Evolutionary conservation across 768 basidiomycete species (phyloP).

Genomic region (Phallus indusiatus): DNA sequence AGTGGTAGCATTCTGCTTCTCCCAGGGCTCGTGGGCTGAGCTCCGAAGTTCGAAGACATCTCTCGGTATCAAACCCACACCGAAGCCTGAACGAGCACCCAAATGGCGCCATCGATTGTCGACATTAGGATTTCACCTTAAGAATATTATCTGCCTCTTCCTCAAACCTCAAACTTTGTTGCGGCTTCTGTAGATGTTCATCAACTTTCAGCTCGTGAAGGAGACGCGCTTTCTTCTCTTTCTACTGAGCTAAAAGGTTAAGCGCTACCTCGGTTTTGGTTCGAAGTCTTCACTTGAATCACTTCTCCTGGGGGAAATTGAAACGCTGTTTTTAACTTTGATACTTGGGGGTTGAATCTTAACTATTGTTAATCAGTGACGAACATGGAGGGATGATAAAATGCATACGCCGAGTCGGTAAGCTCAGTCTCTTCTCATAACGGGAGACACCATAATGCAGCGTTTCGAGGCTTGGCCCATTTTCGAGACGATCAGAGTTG

Average conservation of each 20-base stretch:
- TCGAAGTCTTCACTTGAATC: too few relatives aligned
- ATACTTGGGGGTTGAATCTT: background rate
- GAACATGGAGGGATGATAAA: background rate
- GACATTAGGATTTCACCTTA: background rate
- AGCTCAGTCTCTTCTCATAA: background rate
- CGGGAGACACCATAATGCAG: background rate
- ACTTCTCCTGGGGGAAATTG: background rate
- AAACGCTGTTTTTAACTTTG: background rate
- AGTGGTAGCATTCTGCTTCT: background rate
- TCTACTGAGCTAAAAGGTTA: background rate
- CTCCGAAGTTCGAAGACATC: background rate
- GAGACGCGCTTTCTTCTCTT: background rate
- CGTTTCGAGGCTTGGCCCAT: background rate
- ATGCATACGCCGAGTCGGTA: background rate
- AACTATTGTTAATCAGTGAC: background rate
- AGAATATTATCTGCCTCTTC: background rate
- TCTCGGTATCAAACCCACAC: background rate
- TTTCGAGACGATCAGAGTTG: background rate
- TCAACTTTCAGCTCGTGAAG: background rate
- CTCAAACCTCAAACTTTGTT: background rate
- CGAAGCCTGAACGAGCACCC: background rate
- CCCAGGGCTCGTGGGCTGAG: background rate
- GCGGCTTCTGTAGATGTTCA: background rate
- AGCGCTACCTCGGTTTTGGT: background rate
- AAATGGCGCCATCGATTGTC: background rate